Base-by-base conservation (phyloP, 176 grass and related monocot genomes). In the Saccharum spontaneum region DNA sequence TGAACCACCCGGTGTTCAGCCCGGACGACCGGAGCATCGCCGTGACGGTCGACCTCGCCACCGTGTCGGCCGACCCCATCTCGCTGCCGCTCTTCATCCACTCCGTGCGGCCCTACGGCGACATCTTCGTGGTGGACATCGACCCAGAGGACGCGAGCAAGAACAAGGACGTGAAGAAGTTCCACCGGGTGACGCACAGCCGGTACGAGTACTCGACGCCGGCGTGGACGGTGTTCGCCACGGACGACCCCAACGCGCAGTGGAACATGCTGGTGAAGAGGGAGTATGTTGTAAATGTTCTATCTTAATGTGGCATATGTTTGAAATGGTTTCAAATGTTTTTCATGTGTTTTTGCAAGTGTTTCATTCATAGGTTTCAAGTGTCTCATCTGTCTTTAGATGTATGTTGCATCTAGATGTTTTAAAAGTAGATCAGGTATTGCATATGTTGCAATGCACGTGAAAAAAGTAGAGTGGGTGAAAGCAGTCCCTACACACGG, bases 1-100 rank as follows among this genome's bases (percentile, higher is more conserved):
- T 92, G 11, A 92, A 89, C 73, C 90, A 92, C 76, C 90, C 90
- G 0, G 17, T 89, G 3, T 83, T 92, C 77, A 92, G 83, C 23
- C 90, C 83, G 0, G 83, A 86, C 34, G 61, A 75, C 86, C 14
- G 55, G 22, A 60, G 55, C 55, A 60, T 60, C 55, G 22, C 8
- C 22, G 22, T 60, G 22, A 60, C 55, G 22, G 20, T 22, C 22
- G 55, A 60, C 55, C 55, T 60, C 55, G 55, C 55, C 55, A 8
- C 22, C 8, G 55, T 60, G 55, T 83, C 90, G 1, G 75, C 69
- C 1, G 87, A 92, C 2, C 86, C 90, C 1, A 86, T 89, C 8
- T 92, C 90, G 0, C 48, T 92, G 84, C 87, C 83, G 1, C 12
- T 79, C 6, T 86, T 92, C 55, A 1, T 89, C 2, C 86, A 92